Conservation (phyloP, 371 early-diverging fungal species). For the Zychaea mexicana region DNA sequence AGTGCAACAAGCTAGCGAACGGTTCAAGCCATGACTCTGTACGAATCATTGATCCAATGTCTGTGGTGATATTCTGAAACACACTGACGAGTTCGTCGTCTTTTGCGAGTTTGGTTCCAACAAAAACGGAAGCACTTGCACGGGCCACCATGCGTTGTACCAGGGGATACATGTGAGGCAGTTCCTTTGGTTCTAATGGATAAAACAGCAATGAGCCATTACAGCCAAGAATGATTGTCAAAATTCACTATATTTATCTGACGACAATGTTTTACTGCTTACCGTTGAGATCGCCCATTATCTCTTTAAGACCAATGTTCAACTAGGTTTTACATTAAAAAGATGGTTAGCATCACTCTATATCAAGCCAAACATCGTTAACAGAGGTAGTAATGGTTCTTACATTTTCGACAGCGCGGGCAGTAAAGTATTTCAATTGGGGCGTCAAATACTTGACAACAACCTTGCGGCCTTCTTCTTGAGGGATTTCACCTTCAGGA, state of each 20-base stretch:
- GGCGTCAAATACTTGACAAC: conserved; percentile 13
- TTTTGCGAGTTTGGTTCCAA: conserved; percentile 21
- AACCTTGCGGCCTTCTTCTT: background rate
- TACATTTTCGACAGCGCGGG: conserved; percentile 15
- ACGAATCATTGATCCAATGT: conserved; percentile 18
- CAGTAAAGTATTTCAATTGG: conserved; percentile 11
- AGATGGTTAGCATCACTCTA: background rate
- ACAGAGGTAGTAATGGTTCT: background rate
- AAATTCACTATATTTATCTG: too few relatives aligned
- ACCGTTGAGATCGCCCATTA: conserved; percentile 4
- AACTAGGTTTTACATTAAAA: background rate
- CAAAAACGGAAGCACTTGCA: conserved; percentile 27
- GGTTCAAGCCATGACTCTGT: conserved; percentile 16
- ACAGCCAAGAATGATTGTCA: too few relatives aligned
- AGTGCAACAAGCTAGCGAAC: conserved; percentile 6
- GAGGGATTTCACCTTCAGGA: background rate
- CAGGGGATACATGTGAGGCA: conserved; percentile 18
- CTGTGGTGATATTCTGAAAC: conserved; percentile 24
- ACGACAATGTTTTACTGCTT: background rate
- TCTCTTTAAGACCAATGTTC: conserved; percentile 1
- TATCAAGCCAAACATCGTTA: too few relatives aligned
- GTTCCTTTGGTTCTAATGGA: conserved; percentile 12
- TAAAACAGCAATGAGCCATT: background rate
- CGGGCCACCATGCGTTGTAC: conserved; percentile 22
- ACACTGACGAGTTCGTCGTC: conserved; percentile 16